Conservation (phyloP, 2,329 filamentous ascomycete genomes). For the Phaeoacremonium minimum region DNA sequence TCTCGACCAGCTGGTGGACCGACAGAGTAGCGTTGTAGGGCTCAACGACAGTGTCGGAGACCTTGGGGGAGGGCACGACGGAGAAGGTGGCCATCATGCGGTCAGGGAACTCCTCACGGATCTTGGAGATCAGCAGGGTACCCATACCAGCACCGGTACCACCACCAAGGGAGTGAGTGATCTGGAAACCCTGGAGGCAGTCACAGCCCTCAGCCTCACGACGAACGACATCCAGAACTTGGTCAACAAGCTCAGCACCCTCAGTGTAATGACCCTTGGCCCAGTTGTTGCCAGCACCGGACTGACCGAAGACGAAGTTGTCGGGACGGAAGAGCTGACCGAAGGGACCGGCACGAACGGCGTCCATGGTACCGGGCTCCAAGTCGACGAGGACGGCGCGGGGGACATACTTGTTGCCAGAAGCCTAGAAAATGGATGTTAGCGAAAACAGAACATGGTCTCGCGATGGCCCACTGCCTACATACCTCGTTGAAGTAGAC, state of each 20-base stretch:
- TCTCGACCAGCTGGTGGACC: slow-evolving; percentile 98
- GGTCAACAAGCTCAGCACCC: slow-evolving; percentile 97
- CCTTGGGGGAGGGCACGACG: slow-evolving; percentile 97
- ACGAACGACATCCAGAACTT: slow-evolving; percentile 96
- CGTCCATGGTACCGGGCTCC: slow-evolving; percentile 99
- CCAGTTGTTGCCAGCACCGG: slow-evolving; percentile 99
- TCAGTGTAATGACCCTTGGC: slow-evolving; percentile 99
- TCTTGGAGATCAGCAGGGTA: slow-evolving; percentile 99
- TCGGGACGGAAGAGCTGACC: slow-evolving; percentile 99
- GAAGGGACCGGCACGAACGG: slow-evolving; percentile 95
- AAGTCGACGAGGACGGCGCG: slow-evolving; percentile 99
- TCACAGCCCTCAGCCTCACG: slow-evolving; percentile 98
- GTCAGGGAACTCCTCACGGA: slow-evolving; percentile 99
- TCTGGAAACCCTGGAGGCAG: slow-evolving; percentile 99
- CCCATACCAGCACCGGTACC: slow-evolving; percentile 99
- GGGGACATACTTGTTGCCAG: slow-evolving; percentile 98
- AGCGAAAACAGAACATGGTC: neutral
- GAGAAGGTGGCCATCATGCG: slow-evolving; percentile 99
- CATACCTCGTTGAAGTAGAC: slow-evolving; percentile 86
- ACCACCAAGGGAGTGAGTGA: slow-evolving; percentile 99
- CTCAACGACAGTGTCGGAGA: slow-evolving; percentile 99
- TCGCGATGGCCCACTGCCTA: slow-evolving; percentile 1
- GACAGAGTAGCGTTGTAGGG: slow-evolving; percentile 99
- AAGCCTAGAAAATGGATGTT: slow-evolving; percentile 59
- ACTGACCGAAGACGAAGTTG: slow-evolving; percentile 99